Evolutionary conservation across 345 rosid species (phyloP), one percentile per base, ranked within the genome.

Genomic region (Moringa oleifera): DNA sequence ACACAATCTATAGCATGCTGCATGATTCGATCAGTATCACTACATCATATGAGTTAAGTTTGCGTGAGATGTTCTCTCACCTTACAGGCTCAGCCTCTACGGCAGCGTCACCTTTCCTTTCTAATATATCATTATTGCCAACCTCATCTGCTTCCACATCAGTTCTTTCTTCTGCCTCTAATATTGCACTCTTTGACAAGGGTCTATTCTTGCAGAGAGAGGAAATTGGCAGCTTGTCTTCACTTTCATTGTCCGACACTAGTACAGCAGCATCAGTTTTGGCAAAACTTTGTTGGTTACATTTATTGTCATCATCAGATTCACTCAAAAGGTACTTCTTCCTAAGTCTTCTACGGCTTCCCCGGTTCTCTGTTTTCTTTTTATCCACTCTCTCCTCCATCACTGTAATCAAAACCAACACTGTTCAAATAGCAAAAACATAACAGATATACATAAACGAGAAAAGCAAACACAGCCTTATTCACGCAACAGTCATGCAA

Each of bases 271-370:
- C 67, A 37, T 53, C 66, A 51, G 18, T 65, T 64, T 53, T 25
- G 23, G 58, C 25, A 45, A 65, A 58, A 33, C 37, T 47, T 53
- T 57, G 59, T 58, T 57, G 59, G n/a, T 66, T 62, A 33, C 57
- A 62, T 61, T 37, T 58, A 45, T 59, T 61, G 19, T 76, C 80
- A 66, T 81, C 71, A 50, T 80, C 88, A 67, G 87, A 77, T 51
- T 80, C 86, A 61, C 62, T 55, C 5, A 58, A 17, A 33, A 69
- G 83, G 68, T 71, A 76, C 64, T 67, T 84, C 72, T 75, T 90
- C 71, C 63, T 75, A 23, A 77, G 82, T 56, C 84, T 71, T 61
- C 75, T 68, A 20, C 23, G 62, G 45, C 57, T 78, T 28, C 55
- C 62, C 60, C 68, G 62, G 24, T 68, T 53, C 67, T 69, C 69